Base-by-base conservation (phyloP, 2,329 filamentous ascomycete genomes). In the Pestalotiopsis sp. region DNA sequence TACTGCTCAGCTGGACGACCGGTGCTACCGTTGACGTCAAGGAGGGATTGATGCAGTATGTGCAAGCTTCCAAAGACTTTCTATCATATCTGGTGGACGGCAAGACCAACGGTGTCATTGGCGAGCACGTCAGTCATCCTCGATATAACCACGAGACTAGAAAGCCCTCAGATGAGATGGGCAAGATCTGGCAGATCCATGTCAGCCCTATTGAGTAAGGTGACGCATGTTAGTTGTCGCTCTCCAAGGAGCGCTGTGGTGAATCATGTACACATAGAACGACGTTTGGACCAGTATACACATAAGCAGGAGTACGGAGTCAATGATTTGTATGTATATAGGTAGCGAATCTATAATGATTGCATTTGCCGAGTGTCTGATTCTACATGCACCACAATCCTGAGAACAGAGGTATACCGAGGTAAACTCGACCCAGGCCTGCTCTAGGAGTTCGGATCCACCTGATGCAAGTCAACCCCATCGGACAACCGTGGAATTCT, bases 1-100 rank as follows among this genome's bases (percentile, higher is more conserved):
- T 85, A 65, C 79, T 92, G 36, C 81, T 92, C 59, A 84, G 86
- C 68, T 86, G 87, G 80, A 87, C 88, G 0, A 91, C 90, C 0
- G 88, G 89, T 0, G 87, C 90, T 0, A 86, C 82, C 1, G 83
- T 91, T n/a, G 80, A 89, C 67, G 86, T 86, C 1, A 82, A 81
- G 58, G 83, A 88, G 68, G 90, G 87, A 0, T 75, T 92, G 57
- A 76, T 80, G 38, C 85, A 91, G 77, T 92, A 92, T 72, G 88
- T 91, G 36, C 82, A 86, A 59, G 80, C 89, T 1, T 85, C 89
- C 0, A 78, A 85, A 61, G 86, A 88, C 58, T 92, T 92, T 70
- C 75, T 91, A 69, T 77, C 81, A 31, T 90, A 84, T 70, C 68
- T 86, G 25, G 71, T 72, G 3, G 77, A 78, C 2, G 82, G 81